phyloP scores from a whole-genome alignment of 176 grass and related monocot genomes.

The Zea mays region Zm-B73-REFERENCE-NAM-5.0 NC_050100.1:182421001-182421500 shows the following conservation, averaged over 20 bases:
- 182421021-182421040: background rate
- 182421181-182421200: background rate
- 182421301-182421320: background rate
- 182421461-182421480: background rate
- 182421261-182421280: background rate
- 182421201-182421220: background rate
- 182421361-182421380: background rate
- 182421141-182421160: background rate
- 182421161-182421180: background rate
- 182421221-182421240: conserved; percentile 1
- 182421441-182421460: background rate
- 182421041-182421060: background rate
- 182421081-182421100: background rate
- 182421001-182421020: background rate
- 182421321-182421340: background rate
- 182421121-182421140: background rate
- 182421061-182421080: background rate
- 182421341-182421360: background rate
- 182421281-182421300: background rate
- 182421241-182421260: background rate
- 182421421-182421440: background rate
- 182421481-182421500: background rate
- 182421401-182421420: background rate
- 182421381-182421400: background rate
- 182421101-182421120: background rate